phyloP scores from a whole-genome alignment of 2,329 filamentous ascomycete genomes.

The Calonectria leucothoes region DNA sequence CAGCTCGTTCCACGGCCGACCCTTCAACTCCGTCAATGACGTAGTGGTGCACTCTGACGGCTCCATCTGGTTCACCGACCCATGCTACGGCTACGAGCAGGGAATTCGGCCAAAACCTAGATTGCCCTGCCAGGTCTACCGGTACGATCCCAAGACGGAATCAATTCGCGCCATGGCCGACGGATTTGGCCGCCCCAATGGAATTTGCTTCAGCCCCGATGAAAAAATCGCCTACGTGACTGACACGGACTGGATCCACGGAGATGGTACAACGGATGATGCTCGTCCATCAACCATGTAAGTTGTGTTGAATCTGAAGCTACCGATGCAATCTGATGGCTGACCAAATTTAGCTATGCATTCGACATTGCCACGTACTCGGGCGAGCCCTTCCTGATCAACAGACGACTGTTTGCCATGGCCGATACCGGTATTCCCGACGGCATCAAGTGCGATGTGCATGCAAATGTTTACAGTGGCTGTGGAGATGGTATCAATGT shows the following conservation, averaged over 20 bases:
- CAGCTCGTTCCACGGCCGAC: constrained; percentile 54
- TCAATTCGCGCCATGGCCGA: constrained; percentile 58
- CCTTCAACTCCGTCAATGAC: constrained; percentile 63
- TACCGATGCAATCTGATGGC: no score
- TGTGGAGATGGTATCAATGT: constrained; percentile 62
- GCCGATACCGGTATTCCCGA: constrained; percentile 59
- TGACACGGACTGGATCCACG: constrained; percentile 51
- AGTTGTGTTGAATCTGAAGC: neutral
- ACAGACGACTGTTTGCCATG: constrained; percentile 61
- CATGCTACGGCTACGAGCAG: constrained; percentile 60
- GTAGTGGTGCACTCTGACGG: constrained; percentile 56
- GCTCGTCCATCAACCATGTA: constrained; percentile 41
- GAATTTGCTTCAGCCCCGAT: constrained; percentile 59
- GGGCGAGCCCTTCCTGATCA: constrained; percentile 1
- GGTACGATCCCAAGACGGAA: constrained; percentile 54
- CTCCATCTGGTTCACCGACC: constrained; percentile 63
- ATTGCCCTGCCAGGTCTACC: constrained; percentile 61
- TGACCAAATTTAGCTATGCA: constrained; percentile 43
- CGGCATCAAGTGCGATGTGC: constrained; percentile 58
- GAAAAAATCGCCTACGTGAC: constrained; percentile 58
- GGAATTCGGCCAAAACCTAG: constrained; percentile 56
- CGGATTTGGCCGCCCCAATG: constrained; percentile 59
- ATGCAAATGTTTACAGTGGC: constrained; percentile 62
- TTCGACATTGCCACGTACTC: constrained; percentile 45
- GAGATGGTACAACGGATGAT: constrained; percentile 47